Evolutionary conservation across 805 yeast genomes (phyloP).

Genomic region (Wickerhamiella siamensis): DNA sequence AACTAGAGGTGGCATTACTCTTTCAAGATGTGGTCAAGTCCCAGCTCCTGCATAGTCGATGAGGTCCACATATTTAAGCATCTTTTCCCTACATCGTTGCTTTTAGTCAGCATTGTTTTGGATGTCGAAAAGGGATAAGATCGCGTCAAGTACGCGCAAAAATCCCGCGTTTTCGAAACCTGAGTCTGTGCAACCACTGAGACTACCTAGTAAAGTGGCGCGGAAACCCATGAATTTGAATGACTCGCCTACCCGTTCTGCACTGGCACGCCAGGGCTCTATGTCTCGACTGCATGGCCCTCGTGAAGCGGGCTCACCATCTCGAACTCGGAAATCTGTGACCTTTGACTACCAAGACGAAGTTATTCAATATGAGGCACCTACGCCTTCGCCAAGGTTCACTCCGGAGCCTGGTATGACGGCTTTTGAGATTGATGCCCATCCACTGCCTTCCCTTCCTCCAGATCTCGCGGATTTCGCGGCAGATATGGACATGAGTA

Average conservation of each 20-base stretch:
- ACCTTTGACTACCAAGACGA: constrained; percentile 20
- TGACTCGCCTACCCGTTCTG: constrained; percentile 11
- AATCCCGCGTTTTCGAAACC: not conserved
- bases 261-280: constrained; percentile 17
- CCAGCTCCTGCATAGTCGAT: no score
- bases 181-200: constrained; percentile 6
- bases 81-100: no score
- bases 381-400: constrained; percentile 17
- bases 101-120: not conserved
- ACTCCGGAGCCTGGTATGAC: constrained; percentile 13
- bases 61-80: no score
- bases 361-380: constrained; percentile 16
- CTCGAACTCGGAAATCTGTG: constrained; percentile 15
- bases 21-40: no score
- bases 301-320: constrained; percentile 10
- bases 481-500: not conserved
- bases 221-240: not conserved
- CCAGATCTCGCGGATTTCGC: not conserved
- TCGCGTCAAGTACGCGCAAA: not conserved
- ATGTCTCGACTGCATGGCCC: constrained; percentile 18
- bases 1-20: no score
- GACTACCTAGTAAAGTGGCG: not conserved
- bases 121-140: not conserved
- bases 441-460: constrained; percentile 11
- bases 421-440: constrained; percentile 6